Evolutionary conservation across 805 yeast genomes (phyloP).

Genomic region (Spathaspora gorwiae): DNA sequence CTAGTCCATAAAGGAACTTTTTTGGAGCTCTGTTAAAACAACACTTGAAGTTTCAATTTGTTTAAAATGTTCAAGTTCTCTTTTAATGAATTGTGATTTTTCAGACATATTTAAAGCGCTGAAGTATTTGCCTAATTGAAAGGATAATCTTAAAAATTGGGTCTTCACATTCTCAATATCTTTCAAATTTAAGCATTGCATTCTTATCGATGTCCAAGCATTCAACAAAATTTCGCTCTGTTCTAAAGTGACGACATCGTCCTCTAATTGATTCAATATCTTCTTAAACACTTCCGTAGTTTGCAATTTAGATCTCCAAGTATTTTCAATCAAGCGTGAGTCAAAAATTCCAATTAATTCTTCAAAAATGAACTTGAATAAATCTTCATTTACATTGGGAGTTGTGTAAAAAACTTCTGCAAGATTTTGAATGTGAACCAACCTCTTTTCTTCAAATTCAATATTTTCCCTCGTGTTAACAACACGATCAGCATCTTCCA

Average conservation of each 20-base stretch:
- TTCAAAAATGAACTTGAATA: conserved; percentile 25
- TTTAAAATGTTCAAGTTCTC: conserved; percentile 12
- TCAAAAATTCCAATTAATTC: conserved; percentile 18
- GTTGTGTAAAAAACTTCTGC: conserved; percentile 22
- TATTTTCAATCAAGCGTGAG: conserved; percentile 28
- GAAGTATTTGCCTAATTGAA: conserved; percentile 14
- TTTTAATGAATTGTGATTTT: conserved; percentile 9
- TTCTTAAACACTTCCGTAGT: conserved; percentile 37
- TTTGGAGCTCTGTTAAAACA: conserved; percentile 31
- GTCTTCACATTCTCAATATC: conserved; percentile 59
- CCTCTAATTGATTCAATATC: conserved; percentile 10
- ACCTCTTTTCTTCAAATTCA: conserved; percentile 45
- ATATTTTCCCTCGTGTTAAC: conserved; percentile 40
- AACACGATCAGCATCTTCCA: conserved; percentile 14
- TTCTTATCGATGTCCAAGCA: conserved; percentile 19
- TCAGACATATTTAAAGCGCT: conserved; percentile 10
- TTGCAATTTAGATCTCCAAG: conserved; percentile 61
- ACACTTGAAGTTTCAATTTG: conserved; percentile 44
- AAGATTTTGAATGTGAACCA: conserved; percentile 31
- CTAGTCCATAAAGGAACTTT: no score
- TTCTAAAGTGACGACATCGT: conserved; percentile 5
- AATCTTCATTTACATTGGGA: conserved; percentile 9
- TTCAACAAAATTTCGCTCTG: conserved; percentile 15
- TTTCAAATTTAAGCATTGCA: conserved; percentile 29
- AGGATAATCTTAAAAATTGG: conserved; percentile 36